These are phyloP conservation scores for Pestalotiopsis fici DNA, from an alignment of 2,329 filamentous ascomycete species.

Conservation along the genomic window DNA sequence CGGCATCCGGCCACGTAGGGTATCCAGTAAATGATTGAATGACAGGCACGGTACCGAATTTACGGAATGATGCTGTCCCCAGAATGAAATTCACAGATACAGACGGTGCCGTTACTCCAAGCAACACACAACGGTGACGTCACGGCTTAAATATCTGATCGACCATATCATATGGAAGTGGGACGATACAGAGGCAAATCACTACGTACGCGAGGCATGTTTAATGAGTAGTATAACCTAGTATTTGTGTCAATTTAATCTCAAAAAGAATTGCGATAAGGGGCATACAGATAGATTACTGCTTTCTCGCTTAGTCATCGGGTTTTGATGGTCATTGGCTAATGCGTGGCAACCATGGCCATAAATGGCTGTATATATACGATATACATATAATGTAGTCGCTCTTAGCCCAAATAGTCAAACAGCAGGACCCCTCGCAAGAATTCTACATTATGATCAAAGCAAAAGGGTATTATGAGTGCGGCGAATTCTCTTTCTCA, in stretches of 20 bases:
- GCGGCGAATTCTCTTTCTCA: background rate
- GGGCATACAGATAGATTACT: background rate
- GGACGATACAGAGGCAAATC: background rate
- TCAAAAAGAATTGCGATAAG: background rate
- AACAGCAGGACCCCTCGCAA: background rate
- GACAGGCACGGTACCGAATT: too few species aligned
- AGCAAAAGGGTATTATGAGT: background rate
- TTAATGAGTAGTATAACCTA: background rate
- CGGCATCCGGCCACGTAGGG: background rate
- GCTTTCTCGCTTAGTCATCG: background rate
- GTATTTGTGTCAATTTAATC: background rate
- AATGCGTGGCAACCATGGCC: background rate
- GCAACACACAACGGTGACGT: background rate
- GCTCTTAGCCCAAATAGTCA: background rate
- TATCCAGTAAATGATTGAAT: background rate
- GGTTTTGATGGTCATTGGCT: background rate
- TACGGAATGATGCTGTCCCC: too few species aligned
- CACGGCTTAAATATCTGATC: background rate
- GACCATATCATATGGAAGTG: background rate
- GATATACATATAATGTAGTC: background rate
- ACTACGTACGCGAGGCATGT: background rate
- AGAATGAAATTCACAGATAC: too few species aligned
- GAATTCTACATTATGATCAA: background rate
- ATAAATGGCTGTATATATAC: background rate
- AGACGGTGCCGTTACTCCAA: background rate